Conservation (phyloP, 192 early-diverging fungal species). For the Helicostylum pulchrum region DNA sequence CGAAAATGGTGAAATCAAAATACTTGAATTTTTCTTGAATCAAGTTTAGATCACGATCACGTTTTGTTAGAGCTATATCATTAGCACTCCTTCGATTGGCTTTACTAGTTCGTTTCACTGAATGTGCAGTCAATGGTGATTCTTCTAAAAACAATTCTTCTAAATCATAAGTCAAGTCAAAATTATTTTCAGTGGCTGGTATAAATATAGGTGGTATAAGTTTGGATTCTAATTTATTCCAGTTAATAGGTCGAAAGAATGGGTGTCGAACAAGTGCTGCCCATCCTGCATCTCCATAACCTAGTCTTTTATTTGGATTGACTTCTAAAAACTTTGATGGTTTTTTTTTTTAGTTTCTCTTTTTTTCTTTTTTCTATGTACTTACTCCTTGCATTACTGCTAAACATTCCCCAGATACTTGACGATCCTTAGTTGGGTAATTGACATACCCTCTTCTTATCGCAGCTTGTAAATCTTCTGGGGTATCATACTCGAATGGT, state of each 20-base stretch:
- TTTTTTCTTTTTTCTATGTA: not conserved
- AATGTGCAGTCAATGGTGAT: not conserved
- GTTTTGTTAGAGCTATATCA: conserved; percentile 3
- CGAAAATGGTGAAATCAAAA: conserved; percentile 85
- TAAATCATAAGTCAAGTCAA: conserved; percentile 93
- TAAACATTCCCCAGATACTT: conserved; percentile 59
- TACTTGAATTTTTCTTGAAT: conserved; percentile 75
- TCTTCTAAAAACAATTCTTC: conserved; percentile 58
- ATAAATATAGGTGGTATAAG: conserved; percentile 43
- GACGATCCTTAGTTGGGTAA: conserved; percentile 51
- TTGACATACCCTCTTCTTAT: conserved; percentile 63
- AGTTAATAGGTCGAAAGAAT: conserved; percentile 53
- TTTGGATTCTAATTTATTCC: conserved; percentile 46
- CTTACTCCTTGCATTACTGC: conserved; percentile 71
- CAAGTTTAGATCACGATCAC: conserved; percentile 59
- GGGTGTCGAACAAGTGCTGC: conserved; percentile 44
- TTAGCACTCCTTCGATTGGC: not conserved
- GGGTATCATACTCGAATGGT: conserved; percentile 67
- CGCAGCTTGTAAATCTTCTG: conserved; percentile 57
- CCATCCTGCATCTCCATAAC: conserved; percentile 44
- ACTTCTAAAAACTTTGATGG: conserved; percentile 50
- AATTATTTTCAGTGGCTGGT: conserved; percentile 72
- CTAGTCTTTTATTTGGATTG: conserved; percentile 48
- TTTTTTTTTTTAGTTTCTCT: not conserved
- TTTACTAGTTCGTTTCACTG: not conserved